Percentiles rank a stretch among this genome's conserved stretches.
phyloP scores from a whole-genome alignment of 1,284 basidiomycete genomes.

The Cutaneotrichosporon cavernicola region DNA sequence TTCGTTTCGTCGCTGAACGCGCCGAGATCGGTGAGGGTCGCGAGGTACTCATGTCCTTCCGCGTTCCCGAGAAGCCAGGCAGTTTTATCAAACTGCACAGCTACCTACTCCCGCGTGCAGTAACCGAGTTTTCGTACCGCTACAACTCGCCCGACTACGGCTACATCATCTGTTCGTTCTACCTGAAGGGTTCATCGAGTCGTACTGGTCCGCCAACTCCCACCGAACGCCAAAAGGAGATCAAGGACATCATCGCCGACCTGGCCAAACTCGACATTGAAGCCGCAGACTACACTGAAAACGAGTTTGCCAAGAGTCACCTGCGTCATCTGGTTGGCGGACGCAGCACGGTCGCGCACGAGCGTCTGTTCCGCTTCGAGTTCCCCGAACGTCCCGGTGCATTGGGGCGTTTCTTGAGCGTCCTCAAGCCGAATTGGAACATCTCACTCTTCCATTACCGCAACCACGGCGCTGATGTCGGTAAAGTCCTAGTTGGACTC shows the following conservation, averaged over 20 bases:
- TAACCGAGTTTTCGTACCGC: slow-evolving; percentile 97
- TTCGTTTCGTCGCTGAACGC: slow-evolving; percentile 95
- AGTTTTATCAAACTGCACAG: slow-evolving; percentile 88
- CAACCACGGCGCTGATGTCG: slow-evolving; percentile 92
- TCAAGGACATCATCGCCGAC: slow-evolving; percentile 63
- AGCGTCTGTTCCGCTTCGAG: slow-evolving; percentile 91
- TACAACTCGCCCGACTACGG: slow-evolving; percentile 64
- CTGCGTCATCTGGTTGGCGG: slow-evolving; percentile 93
- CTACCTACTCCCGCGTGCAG: slow-evolving; percentile 81
- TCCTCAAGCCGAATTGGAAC: slow-evolving; percentile 84
- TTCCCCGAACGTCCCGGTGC: slow-evolving; percentile 96
- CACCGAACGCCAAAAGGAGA: slow-evolving; percentile 63
- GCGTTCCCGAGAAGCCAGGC: slow-evolving; percentile 88
- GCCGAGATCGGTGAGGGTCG: slow-evolving; percentile 94
- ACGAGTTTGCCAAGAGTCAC: slow-evolving; percentile 95
- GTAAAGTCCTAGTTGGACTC: slow-evolving; percentile 87
- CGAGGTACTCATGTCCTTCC: slow-evolving; percentile 88
- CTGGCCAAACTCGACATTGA: slow-evolving; percentile 72
- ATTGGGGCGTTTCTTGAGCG: slow-evolving; percentile 80
- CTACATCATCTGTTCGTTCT: slow-evolving; percentile 83
- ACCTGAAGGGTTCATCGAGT: slow-evolving; percentile 61
- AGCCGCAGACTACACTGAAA: slow-evolving; percentile 84
- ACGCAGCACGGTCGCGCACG: slow-evolving; percentile 69
- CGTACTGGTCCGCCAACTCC: slow-evolving; percentile 50
- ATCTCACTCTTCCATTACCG: slow-evolving; percentile 96